Percentiles rank a stretch among this genome's conserved stretches.
phyloP scores from a whole-genome alignment of 495 filamentous ascomycete species.

The Hypoxylon perforatum region DNA sequence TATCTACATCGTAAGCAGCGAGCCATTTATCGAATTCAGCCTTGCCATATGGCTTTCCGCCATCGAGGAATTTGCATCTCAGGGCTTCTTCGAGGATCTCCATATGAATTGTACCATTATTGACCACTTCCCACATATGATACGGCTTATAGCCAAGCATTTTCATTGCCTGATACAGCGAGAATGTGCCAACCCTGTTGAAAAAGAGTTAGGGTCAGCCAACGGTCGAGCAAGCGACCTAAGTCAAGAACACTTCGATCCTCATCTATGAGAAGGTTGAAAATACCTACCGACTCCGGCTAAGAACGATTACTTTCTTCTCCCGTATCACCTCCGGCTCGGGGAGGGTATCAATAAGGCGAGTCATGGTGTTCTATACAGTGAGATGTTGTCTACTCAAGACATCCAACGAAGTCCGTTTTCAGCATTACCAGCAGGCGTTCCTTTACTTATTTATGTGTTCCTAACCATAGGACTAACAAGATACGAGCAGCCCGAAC shows the following conservation, averaged over 20 bases:
- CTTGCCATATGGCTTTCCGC: constrained; percentile 25
- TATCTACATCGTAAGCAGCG: constrained; percentile 49
- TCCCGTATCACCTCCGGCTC: constrained; percentile 26
- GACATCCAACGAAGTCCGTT: background rate
- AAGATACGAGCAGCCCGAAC: too few relatives aligned
- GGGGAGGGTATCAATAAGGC: constrained; percentile 38
- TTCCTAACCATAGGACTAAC: too few relatives aligned
- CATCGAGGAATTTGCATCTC: constrained; percentile 13
- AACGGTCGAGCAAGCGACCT: background rate
- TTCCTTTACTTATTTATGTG: background rate
- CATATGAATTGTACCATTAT: constrained; percentile 24
- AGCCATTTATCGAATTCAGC: constrained; percentile 38
- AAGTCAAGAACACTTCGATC: background rate
- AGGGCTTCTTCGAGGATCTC: constrained; percentile 27
- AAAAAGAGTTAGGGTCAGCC: background rate
- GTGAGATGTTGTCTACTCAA: background rate
- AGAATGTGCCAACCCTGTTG: constrained; percentile 33
- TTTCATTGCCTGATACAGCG: constrained; percentile 33
- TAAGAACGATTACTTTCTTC: constrained; percentile 41
- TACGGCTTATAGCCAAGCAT: constrained; percentile 41
- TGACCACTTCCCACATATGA: constrained; percentile 31
- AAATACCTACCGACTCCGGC: constrained; percentile 33
- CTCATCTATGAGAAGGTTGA: background rate
- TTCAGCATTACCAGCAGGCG: background rate
- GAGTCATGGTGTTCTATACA: constrained; percentile 15